These are phyloP conservation scores for Primulina eburnea DNA, from an alignment of 257 asterid species.

Conservation along the genomic window DNA sequence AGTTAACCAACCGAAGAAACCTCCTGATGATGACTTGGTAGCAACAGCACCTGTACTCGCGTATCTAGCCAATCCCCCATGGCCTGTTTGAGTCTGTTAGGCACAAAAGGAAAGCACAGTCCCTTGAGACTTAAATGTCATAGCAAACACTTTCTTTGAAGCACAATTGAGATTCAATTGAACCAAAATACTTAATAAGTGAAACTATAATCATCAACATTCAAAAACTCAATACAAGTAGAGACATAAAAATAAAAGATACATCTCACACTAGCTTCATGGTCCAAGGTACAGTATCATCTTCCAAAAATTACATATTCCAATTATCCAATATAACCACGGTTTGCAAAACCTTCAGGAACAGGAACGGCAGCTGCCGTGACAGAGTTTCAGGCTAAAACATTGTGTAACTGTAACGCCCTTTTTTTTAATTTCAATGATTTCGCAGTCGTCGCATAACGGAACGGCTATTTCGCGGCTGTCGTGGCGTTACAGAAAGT, in stretches of 20 bases:
- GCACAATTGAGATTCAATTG: not conserved
- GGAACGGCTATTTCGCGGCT: too few species aligned
- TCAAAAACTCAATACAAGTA: not conserved
- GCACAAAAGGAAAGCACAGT: constrained; percentile 10
- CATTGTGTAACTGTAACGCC: too few species aligned
- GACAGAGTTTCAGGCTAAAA: too few species aligned
- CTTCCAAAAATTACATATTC: not conserved
- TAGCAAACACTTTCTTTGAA: not conserved
- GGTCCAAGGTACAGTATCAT: not conserved
- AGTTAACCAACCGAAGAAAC: constrained; percentile 63
- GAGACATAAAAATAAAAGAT: not conserved
- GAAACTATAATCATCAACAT: constrained; percentile 7
- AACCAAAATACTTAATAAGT: not conserved
- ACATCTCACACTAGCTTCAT: not conserved
- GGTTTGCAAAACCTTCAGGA: too few species aligned
- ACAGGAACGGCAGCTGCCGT: too few species aligned
- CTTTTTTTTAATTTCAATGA: too few species aligned
- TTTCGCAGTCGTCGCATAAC: too few species aligned
- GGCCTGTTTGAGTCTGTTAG: constrained; percentile 49
- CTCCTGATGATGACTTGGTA: constrained; percentile 56
- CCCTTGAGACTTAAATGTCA: not conserved
- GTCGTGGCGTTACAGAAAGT: too few species aligned
- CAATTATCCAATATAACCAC: not conserved
- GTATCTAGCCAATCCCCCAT: constrained; percentile 52
- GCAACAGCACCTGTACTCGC: constrained; percentile 67